These are phyloP conservation scores for Nicotiana paniculata DNA, from an alignment of 257 asterid species.

Conservation along the genomic window DNA sequence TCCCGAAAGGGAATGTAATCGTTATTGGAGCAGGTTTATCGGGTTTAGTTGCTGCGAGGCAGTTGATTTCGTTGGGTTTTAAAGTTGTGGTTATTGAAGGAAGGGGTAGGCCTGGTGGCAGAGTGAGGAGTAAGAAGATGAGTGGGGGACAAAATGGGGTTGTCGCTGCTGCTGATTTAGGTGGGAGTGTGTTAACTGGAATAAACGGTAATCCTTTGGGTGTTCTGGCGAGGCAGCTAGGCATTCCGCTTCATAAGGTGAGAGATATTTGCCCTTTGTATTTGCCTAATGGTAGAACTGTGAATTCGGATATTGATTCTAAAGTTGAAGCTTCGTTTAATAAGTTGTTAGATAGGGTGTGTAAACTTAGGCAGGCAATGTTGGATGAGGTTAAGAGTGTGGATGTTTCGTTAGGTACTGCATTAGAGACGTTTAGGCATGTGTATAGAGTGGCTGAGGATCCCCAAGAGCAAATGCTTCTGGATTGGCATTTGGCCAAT, in stretches of 20 bases:
- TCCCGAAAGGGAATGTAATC: slow-evolving; percentile 48
- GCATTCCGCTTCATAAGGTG: slow-evolving; percentile 87
- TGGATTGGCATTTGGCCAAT: slow-evolving; percentile 99
- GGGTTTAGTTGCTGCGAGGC: slow-evolving; percentile 89
- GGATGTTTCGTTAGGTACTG: slow-evolving; percentile 78
- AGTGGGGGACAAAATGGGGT: slow-evolving; percentile 43
- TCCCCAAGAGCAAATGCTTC: slow-evolving; percentile 78
- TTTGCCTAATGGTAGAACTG: slow-evolving; percentile 79
- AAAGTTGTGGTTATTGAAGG: slow-evolving; percentile 88
- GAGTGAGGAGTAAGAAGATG: slow-evolving; percentile 83
- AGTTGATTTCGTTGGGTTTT: slow-evolving; percentile 75
- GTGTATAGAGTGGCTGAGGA: slow-evolving; percentile 87
- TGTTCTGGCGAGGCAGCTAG: slow-evolving; percentile 87
- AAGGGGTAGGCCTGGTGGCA: slow-evolving; percentile 77
- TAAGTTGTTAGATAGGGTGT: slow-evolving; percentile 89
- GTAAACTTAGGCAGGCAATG: slow-evolving; percentile 91
- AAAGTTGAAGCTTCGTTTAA: slow-evolving; percentile 80
- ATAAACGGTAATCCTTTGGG: slow-evolving; percentile 95
- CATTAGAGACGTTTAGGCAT: slow-evolving; percentile 78
- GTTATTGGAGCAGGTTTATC: slow-evolving; percentile 89
- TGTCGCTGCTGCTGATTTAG: slow-evolving; percentile 85
- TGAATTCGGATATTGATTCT: slow-evolving; percentile 77
- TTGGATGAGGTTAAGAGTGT: slow-evolving; percentile 75
- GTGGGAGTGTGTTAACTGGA: slow-evolving; percentile 95
- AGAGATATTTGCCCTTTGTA: slow-evolving; percentile 92